These are phyloP conservation scores for Daldinia eschscholtzii DNA, from an alignment of 2,329 filamentous ascomycete species.

Conservation along the genomic window DNA sequence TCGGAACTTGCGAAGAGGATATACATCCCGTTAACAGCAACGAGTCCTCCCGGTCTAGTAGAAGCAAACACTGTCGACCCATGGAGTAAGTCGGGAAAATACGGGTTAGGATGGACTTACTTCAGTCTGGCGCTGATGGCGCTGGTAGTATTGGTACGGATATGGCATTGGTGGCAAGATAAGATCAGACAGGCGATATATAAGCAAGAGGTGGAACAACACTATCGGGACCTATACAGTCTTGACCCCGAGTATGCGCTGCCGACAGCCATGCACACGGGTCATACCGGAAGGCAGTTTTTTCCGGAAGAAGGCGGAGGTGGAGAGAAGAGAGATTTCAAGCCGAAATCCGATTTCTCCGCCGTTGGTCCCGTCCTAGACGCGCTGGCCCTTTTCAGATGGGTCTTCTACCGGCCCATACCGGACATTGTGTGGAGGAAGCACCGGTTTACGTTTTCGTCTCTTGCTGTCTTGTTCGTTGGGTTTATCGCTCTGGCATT, in stretches of 20 bases:
- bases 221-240: conserved; percentile 68
- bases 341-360: conserved; percentile 78
- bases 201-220: conserved; percentile 81
- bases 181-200: conserved; percentile 91
- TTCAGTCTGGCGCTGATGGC: conserved; percentile 81
- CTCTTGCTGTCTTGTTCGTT: conserved; percentile 77
- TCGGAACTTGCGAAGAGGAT: conserved; percentile 66
- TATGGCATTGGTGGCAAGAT: conserved; percentile 93
- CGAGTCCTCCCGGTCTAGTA: conserved; percentile 71
- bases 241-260: conserved; percentile 63
- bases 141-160: conserved; percentile 75
- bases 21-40: conserved; percentile 69
- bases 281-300: conserved; percentile 74
- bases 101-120: conserved; percentile 89
- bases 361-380: conserved; percentile 82
- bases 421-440: conserved; percentile 78
- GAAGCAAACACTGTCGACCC: conserved; percentile 78
- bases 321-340: conserved; percentile 68
- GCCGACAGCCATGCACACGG: conserved; percentile 62
- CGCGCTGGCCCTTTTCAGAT: conserved; percentile 83
- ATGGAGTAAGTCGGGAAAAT: conserved; percentile 85
- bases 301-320: conserved; percentile 75
- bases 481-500: conserved; percentile 77
- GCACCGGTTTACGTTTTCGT: conserved; percentile 82
- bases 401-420: conserved; percentile 89